Conservation (phyloP, 202 grass and related monocot genomes). For the Dendrocalamus latiflorus region DNA sequence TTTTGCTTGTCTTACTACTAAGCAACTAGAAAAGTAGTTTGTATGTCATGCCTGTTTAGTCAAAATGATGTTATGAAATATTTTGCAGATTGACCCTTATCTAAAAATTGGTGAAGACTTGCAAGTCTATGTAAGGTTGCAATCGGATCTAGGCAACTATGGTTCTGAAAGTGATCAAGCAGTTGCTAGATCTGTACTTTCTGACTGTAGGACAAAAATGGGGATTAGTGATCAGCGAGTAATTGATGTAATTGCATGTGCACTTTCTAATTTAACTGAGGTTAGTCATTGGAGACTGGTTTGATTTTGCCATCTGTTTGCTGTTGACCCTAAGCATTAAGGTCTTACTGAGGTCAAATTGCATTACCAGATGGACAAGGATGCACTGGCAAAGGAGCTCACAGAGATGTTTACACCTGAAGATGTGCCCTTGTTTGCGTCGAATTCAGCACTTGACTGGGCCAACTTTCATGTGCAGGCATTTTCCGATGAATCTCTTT, state of each 20-base stretch:
- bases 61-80: slow-evolving; percentile 8
- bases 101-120: slow-evolving; percentile 85
- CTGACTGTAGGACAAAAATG: slow-evolving; percentile 49
- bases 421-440: slow-evolving; percentile 82
- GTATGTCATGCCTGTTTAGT: neutral
- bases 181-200: slow-evolving; percentile 52
- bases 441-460: slow-evolving; percentile 71
- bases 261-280: slow-evolving; percentile 56
- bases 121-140: slow-evolving; percentile 75
- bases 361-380: too few species aligned
- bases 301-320: slow-evolving; percentile 17
- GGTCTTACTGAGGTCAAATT: slow-evolving; percentile 25
- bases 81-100: slow-evolving; percentile 76
- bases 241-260: slow-evolving; percentile 54
- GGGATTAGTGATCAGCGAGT: slow-evolving; percentile 47
- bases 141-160: slow-evolving; percentile 71
- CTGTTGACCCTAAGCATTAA: slow-evolving; percentile 3
- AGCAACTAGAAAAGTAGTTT: slow-evolving; percentile 11
- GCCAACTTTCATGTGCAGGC: slow-evolving; percentile 46
- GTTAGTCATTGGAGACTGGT: slow-evolving; percentile 33
- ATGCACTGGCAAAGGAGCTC: too few species aligned
- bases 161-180: slow-evolving; percentile 72
- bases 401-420: slow-evolving; percentile 76
- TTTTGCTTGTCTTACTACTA: slow-evolving; percentile 13
- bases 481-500: slow-evolving; percentile 91